Percentiles rank a stretch among this genome's conserved stretches.
Conservation (phyloP, 163 green algal genomes). For the Coccomyxa subellipsoidea region DNA sequence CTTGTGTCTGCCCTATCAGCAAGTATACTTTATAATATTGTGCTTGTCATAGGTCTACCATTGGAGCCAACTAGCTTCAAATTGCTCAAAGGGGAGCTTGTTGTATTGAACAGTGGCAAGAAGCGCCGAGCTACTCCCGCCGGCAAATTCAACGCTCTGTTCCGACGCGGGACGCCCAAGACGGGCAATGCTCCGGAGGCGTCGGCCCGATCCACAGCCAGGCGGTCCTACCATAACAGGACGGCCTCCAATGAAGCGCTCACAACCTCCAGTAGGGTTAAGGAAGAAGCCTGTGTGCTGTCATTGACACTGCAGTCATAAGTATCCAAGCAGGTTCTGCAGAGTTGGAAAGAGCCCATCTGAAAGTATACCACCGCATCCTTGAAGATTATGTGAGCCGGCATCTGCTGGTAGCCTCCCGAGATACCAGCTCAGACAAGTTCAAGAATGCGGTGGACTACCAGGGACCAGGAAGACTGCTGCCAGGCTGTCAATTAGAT, state of each 20-base stretch:
- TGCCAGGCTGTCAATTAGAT: no score
- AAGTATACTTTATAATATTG: no score
- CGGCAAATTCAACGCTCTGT: slow-evolving; percentile 2
- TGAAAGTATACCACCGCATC: no score
- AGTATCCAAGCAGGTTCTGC: no score
- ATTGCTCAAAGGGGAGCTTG: not conserved
- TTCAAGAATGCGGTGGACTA: no score
- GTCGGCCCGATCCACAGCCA: not conserved
- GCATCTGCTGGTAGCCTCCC: no score
- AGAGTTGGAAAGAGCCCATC: not conserved
- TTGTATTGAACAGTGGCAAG: not conserved
- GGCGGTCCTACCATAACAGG: not conserved
- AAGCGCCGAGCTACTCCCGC: not conserved
- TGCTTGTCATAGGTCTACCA: no score
- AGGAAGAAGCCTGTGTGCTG: not conserved
- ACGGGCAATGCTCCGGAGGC: not conserved
- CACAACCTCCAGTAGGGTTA: not conserved
- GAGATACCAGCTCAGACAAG: no score
- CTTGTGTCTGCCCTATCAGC: not conserved
- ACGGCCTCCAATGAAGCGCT: not conserved
- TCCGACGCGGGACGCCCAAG: not conserved
- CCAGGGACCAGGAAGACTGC: no score
- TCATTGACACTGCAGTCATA: not conserved
- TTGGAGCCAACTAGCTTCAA: no score
- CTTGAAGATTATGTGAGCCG: no score